phyloP scores from a whole-genome alignment of 1,284 basidiomycete genomes.

The Rhizopogon hawkerae region DNA sequence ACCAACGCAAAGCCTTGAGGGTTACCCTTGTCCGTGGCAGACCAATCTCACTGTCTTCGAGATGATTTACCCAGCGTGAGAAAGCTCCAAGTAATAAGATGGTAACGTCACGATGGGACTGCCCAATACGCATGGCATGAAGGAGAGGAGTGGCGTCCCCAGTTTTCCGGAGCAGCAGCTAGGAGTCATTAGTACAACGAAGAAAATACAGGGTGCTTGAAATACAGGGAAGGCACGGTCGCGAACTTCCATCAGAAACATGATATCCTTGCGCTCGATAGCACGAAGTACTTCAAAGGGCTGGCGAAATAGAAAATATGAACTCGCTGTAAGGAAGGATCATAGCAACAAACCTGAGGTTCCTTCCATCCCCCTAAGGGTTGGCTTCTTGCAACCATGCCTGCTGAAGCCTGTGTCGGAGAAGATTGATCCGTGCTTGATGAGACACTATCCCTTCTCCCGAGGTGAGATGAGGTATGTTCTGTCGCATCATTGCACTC shows the following conservation, averaged over 20 bases:
- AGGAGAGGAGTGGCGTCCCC: slow-evolving; percentile 71
- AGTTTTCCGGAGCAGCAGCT: slow-evolving; percentile 66
- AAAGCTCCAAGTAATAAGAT: slow-evolving; percentile 72
- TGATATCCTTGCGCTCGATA: slow-evolving; percentile 63
- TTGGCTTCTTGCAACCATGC: slow-evolving; percentile 12
- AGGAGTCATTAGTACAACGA: slow-evolving; percentile 6
- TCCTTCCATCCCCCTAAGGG: slow-evolving; percentile 40
- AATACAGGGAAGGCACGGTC: slow-evolving; percentile 68
- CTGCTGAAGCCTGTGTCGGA: slow-evolving; percentile 18
- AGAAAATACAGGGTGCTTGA: neutral
- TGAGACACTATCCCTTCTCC: slow-evolving; percentile 23
- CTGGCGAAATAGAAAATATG: slow-evolving; percentile 28
- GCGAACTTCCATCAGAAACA: slow-evolving; percentile 71
- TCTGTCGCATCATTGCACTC: slow-evolving; percentile 15
- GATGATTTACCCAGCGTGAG: slow-evolving; percentile 71
- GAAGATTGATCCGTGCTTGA: slow-evolving; percentile 25
- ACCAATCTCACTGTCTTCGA: slow-evolving; percentile 62
- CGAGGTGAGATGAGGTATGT: slow-evolving; percentile 12
- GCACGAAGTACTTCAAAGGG: slow-evolving; percentile 69
- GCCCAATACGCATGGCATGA: slow-evolving; percentile 73
- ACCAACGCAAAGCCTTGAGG: slow-evolving; percentile 66
- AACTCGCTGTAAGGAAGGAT: neutral
- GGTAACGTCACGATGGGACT: slow-evolving; percentile 64
- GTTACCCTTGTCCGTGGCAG: slow-evolving; percentile 55
- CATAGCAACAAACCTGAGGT: slow-evolving; percentile 42